Evolutionary conservation across 2,329 filamentous ascomycete species (phyloP).

Genomic region (Curvularia eragrostidis): DNA sequence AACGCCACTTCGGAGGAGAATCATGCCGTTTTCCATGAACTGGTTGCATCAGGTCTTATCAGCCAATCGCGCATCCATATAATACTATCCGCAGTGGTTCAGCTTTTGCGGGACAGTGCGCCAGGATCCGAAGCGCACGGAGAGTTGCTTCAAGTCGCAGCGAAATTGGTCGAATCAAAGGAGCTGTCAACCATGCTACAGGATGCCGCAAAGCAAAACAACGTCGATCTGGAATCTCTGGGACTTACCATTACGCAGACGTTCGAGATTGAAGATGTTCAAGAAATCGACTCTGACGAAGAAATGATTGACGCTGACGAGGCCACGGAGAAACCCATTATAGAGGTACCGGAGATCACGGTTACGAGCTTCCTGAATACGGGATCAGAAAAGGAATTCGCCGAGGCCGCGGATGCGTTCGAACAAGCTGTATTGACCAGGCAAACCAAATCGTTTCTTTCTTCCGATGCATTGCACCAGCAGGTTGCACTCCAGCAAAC

Average conservation of each 20-base stretch:
- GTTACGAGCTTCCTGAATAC: constrained; percentile 38
- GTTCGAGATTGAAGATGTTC: constrained; percentile 21
- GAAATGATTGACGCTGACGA: constrained; percentile 58
- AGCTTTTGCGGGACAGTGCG: constrained; percentile 52
- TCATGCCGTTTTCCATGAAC: constrained; percentile 62
- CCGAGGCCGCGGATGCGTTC: constrained; percentile 39
- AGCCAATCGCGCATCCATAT: constrained; percentile 69
- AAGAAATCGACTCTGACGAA: constrained; percentile 52
- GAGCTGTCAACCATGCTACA: constrained; percentile 65
- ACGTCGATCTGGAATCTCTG: constrained; percentile 72
- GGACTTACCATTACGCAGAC: constrained; percentile 49
- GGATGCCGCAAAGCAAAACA: constrained; percentile 69
- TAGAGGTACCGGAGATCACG: constrained; percentile 35
- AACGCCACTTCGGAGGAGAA: constrained; percentile 30
- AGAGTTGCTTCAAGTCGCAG: constrained; percentile 42
- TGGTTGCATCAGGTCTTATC: constrained; percentile 66
- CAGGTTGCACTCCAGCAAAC: constrained; percentile 64
- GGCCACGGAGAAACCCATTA: constrained; percentile 15
- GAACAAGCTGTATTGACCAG: constrained; percentile 36
- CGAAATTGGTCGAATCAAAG: constrained; percentile 39
- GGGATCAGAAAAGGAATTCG: constrained; percentile 32
- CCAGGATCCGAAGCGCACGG: constrained; percentile 40
- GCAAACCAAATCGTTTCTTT: constrained; percentile 55
- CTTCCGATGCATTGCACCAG: constrained; percentile 62
- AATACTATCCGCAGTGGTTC: constrained; percentile 69